These are phyloP conservation scores for Stromatinia cepivora DNA, from an alignment of 2,329 filamentous ascomycete genomes.

Conservation along the genomic window DNA sequence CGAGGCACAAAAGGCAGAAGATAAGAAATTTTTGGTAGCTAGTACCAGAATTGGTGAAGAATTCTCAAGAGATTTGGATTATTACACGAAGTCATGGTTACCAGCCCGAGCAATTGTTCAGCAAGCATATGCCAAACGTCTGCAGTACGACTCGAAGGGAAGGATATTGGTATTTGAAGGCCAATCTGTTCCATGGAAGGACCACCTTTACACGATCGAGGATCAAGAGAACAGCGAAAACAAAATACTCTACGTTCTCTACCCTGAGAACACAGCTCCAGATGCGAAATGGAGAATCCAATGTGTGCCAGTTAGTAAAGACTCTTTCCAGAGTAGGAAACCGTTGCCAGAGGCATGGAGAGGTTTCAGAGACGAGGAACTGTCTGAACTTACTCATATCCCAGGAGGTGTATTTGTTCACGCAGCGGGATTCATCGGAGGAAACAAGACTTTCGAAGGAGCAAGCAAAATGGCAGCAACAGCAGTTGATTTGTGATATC, in stretches of 20 bases:
- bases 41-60: constrained; percentile 84
- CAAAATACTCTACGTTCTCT: constrained; percentile 82
- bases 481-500: constrained; percentile 53
- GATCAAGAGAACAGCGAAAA: constrained; percentile 53
- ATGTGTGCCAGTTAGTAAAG: constrained; percentile 79
- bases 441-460: constrained; percentile 88
- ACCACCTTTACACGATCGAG: constrained; percentile 90
- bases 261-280: constrained; percentile 76
- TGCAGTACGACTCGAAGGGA: constrained; percentile 68
- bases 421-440: constrained; percentile 92
- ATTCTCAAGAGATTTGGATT: constrained; percentile 78
- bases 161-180: constrained; percentile 77
- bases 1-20: constrained; percentile 71
- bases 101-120: constrained; percentile 81
- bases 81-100: constrained; percentile 76
- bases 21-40: constrained; percentile 74
- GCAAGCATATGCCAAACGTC: constrained; percentile 69
- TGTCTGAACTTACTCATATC: constrained; percentile 70
- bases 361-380: constrained; percentile 81
- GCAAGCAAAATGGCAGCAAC: constrained; percentile 82
- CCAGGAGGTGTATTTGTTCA: constrained; percentile 88
- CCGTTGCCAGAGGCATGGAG: constrained; percentile 89
- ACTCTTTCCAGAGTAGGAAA: constrained; percentile 90
- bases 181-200: constrained; percentile 88
- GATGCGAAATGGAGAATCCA: constrained; percentile 91